Base-by-base conservation (phyloP, 2,329 filamentous ascomycete genomes). In the Berkeleyomyces basicola region DNA sequence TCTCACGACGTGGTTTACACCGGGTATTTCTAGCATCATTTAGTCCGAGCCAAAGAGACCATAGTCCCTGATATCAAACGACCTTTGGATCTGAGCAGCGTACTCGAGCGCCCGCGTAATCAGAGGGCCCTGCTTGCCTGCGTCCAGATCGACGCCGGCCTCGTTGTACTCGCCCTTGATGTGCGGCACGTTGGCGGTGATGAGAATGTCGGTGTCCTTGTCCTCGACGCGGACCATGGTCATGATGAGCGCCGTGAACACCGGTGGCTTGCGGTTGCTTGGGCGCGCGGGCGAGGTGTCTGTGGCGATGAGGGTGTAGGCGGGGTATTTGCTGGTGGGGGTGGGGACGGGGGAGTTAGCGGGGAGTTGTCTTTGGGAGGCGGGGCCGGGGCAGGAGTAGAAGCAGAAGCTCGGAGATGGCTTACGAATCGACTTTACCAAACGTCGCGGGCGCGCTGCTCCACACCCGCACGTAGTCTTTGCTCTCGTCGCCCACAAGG, bases 101-200 rank as follows among this genome's bases (percentile, higher is more conserved):
- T 86, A 83, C 70, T 88, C 86, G 44, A 86, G 80, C 4, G 80
- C 81, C 68, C 85, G 79, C 60, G 84, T 85, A 68, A 88, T 84
- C 66, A 88, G 74, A 72, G 82, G 79, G 3, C 85, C 87, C 69
- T 81, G 79, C 70, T 81, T 84, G 14, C 84, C 84, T 63, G 83
- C 73, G 69, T 83, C 79, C 63, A 85, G 74, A 69, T 88, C 82
- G 14, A 92, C 82, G 40, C 89, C 84, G 7, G 86, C 84, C 72
- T 84, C 82, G 68, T 84, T 78, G 70, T 90, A 90, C 71, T 87
- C 82, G 66, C 85, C 85, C 68, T 82, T 79, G 67, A 90, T 85
- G 70, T 93, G 86, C 37, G 91, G 92, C 58, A 95, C 87, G 73
- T 96, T 96, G 70, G 96, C 82, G 47, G 88, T 88, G 66, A 96